These are phyloP conservation scores for Panicum miliaceum DNA, from an alignment of 176 grass and related monocot genomes.

Conservation along the genomic window DNA sequence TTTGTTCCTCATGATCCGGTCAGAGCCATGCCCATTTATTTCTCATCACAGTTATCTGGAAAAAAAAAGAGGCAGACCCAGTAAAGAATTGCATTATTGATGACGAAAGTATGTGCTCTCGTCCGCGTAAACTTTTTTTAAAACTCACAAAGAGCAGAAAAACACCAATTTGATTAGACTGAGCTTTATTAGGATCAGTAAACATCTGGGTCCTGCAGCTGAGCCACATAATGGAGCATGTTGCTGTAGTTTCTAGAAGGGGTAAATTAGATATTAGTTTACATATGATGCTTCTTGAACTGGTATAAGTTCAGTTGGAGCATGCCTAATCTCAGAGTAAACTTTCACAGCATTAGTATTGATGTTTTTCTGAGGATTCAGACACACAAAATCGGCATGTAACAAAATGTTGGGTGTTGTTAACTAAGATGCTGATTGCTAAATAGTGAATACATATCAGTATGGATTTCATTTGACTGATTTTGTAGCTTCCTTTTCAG, in stretches of 20 bases:
- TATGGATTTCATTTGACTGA: background rate
- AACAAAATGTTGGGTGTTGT: background rate
- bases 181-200: slow-evolving; percentile 14
- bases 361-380: background rate
- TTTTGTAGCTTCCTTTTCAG: background rate
- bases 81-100: background rate
- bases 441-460: background rate
- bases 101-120: background rate
- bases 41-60: background rate
- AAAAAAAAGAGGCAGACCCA: background rate
- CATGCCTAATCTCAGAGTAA: background rate
- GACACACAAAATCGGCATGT: background rate
- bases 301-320: too few relatives aligned
- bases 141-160: background rate
- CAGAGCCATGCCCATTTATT: background rate
- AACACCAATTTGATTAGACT: background rate
- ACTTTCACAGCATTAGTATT: background rate
- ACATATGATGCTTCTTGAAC: too few relatives aligned
- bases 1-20: background rate
- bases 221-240: background rate
- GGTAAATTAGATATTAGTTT: too few relatives aligned
- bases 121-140: background rate
- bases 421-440: background rate
- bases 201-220: slow-evolving; percentile 9
- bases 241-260: background rate